Base-by-base conservation (phyloP, 768 basidiomycete genomes). In the Suillus subaureus region DNA sequence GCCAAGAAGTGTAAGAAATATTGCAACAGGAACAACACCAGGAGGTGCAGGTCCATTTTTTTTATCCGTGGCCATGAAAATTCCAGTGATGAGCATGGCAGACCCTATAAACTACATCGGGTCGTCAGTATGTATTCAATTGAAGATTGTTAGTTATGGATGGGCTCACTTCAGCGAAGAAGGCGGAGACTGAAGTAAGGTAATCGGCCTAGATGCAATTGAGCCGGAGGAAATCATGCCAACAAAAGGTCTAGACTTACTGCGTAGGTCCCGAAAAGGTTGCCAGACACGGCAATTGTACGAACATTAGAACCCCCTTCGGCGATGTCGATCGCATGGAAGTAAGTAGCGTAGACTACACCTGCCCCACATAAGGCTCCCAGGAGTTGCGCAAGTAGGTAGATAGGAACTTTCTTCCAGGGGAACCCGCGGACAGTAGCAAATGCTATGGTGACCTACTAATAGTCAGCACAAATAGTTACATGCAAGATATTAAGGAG, bases 341-440 rank as follows among this genome's bases (percentile, higher is more conserved):
- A 81, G 70, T 88, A 90, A 66, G 85, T 84, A 5, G 79, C 86
- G 65, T 88, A 89, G 37, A 84, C 74, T 57, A 85, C 67, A 1
- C 82, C 81, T 5, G 82, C 83, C 7, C 86, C 88, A 33, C 80
- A 75, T 43, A 87, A 66, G 6, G 80, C 87, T 13, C 87, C 88
- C 64, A 88, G 69, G 28, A 86, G 49, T 73, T 90, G 88, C 0
- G 85, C 81, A 62, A 85, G 70, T 39, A 89, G 84, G 76, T 85
- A 90, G 21, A 78, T 83, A 0, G 91, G 90, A 0, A 90, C 90
- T 75, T 92, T 91, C 68, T 80, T 82, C 87, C 88, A 88, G 0
- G 90, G 89, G 75, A 93, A 91, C 43, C 84, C 85, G 69, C 90
- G 84, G 76, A 85, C 90, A 1, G 83, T 78, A 11, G 87, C 88